These are phyloP conservation scores for Luzula sylvatica DNA, from an alignment of 176 grass and related monocot species.

Conservation along the genomic window DNA sequence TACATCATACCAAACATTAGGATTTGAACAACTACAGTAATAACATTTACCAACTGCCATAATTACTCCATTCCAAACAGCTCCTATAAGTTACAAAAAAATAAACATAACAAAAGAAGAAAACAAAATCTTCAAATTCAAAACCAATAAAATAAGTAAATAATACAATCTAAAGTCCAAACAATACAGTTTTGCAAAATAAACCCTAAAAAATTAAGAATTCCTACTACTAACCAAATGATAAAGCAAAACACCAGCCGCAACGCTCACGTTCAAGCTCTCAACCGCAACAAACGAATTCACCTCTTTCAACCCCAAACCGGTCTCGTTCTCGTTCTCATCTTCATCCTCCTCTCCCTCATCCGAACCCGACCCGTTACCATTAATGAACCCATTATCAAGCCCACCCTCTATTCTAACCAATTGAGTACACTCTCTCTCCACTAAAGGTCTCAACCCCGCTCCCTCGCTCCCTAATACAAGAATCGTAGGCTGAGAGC, in stretches of 20 bases:
- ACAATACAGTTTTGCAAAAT: neutral
- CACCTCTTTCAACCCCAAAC: constrained; percentile 21
- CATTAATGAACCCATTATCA: constrained; percentile 23
- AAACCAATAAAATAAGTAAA: too few relatives aligned
- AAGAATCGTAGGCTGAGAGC: constrained; percentile 61
- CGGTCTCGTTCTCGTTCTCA: constrained; percentile 14
- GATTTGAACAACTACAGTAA: too few relatives aligned
- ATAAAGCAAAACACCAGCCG: constrained; percentile 90
- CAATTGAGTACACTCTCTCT: constrained; percentile 73
- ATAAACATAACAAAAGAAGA: too few relatives aligned
- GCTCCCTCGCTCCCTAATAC: constrained; percentile 96
- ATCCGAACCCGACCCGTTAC: constrained; percentile 30
- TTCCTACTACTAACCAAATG: constrained; percentile 53
- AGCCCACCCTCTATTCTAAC: constrained; percentile 63
- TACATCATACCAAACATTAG: too few relatives aligned
- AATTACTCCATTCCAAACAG: too few relatives aligned
- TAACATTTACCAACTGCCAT: too few relatives aligned
- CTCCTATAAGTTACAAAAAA: too few relatives aligned
- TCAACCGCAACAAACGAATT: constrained; percentile 81
- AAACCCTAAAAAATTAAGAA: neutral
- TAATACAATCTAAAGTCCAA: too few relatives aligned
- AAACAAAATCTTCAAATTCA: too few relatives aligned
- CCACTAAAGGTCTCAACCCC: constrained; percentile 77
- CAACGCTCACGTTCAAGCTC: constrained; percentile 98
- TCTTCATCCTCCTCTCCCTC: constrained; percentile 36